Evolutionary conservation across 2,329 filamentous ascomycete genomes (phyloP).

Genomic region (Endoconidiophora polonica): DNA sequence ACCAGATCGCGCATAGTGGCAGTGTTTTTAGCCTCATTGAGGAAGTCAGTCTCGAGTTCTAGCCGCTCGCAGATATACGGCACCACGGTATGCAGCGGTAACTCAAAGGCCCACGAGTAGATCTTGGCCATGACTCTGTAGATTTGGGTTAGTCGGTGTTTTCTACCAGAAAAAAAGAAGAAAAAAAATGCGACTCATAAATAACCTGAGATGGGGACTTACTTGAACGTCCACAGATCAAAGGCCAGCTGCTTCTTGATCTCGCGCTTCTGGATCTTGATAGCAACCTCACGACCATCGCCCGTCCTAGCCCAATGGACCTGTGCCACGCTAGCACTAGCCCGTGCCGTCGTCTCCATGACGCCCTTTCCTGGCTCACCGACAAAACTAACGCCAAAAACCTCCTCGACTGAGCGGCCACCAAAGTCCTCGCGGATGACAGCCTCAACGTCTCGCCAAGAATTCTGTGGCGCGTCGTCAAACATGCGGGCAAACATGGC

Average conservation of each 20-base stretch:
- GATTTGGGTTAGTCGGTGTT: not conserved
- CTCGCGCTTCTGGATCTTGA: slow-evolving; percentile 94
- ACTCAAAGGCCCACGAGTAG: slow-evolving; percentile 76
- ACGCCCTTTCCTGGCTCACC: slow-evolving; percentile 51
- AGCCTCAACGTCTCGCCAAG: slow-evolving; percentile 68
- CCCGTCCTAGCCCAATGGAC: slow-evolving; percentile 82
- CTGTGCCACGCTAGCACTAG: slow-evolving; percentile 85
- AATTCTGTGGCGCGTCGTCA: slow-evolving; percentile 88
- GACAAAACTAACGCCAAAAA: slow-evolving; percentile 76
- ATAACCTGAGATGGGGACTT: slow-evolving; percentile 19
- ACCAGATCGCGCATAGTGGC: slow-evolving; percentile 69
- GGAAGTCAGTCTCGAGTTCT: slow-evolving; percentile 83
- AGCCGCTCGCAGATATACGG: slow-evolving; percentile 90
- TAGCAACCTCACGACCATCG: slow-evolving; percentile 80
- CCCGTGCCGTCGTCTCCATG: slow-evolving; percentile 44
- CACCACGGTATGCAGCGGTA: slow-evolving; percentile 82
- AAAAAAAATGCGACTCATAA: not conserved
- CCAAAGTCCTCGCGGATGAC: slow-evolving; percentile 83
- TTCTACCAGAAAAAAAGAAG: not conserved
- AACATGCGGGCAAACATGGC: slow-evolving; percentile 96
- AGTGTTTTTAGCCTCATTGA: slow-evolving; percentile 78
- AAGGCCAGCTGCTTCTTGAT: slow-evolving; percentile 80
- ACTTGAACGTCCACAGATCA: slow-evolving; percentile 94
- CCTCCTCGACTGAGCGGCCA: slow-evolving; percentile 66
- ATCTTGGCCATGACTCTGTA: slow-evolving; percentile 57